These are phyloP conservation scores for Daphne laureola DNA, from an alignment of 441 rosid genomes.

Conservation along the genomic window DNA sequence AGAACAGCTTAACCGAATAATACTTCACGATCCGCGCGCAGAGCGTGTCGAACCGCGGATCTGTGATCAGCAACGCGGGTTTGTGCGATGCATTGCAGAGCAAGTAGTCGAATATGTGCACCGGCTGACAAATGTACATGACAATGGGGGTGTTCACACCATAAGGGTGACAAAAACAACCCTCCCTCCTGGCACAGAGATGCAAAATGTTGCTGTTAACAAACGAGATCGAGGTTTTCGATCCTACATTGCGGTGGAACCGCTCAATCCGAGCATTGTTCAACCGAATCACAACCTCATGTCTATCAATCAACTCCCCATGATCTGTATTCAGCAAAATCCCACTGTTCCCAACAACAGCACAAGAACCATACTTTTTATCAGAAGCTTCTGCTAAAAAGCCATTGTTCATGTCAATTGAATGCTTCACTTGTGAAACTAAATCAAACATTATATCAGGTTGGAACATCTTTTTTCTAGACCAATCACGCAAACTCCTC, in stretches of 20 bases:
- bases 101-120: conserved; percentile 69
- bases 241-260: conserved; percentile 53
- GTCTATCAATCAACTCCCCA: conserved; percentile 62
- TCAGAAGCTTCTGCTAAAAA: conserved; percentile 26
- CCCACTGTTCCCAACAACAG: conserved; percentile 91
- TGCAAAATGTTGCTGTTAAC: conserved; percentile 82
- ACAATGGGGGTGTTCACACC: conserved; percentile 58
- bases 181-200: conserved; percentile 51
- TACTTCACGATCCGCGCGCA: conserved; percentile 75
- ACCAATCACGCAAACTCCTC: conserved; percentile 51
- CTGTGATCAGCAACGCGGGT: conserved; percentile 60
- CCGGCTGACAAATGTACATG: conserved; percentile 77
- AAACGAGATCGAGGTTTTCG: conserved; percentile 65
- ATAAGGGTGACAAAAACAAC: conserved; percentile 79
- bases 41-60: conserved; percentile 68
- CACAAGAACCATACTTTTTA: conserved; percentile 57
- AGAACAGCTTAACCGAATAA: conserved; percentile 63
- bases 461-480: conserved; percentile 41
- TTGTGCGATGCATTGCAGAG: conserved; percentile 47
- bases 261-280: conserved; percentile 64
- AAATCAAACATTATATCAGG: conserved; percentile 53
- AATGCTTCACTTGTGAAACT: conserved; percentile 41
- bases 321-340: conserved; percentile 44
- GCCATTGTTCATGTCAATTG: conserved; percentile 42
- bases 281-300: conserved; percentile 72